Conservation (phyloP, 495 filamentous ascomycete genomes). For the Chaetomidium leptoderma region DNA sequence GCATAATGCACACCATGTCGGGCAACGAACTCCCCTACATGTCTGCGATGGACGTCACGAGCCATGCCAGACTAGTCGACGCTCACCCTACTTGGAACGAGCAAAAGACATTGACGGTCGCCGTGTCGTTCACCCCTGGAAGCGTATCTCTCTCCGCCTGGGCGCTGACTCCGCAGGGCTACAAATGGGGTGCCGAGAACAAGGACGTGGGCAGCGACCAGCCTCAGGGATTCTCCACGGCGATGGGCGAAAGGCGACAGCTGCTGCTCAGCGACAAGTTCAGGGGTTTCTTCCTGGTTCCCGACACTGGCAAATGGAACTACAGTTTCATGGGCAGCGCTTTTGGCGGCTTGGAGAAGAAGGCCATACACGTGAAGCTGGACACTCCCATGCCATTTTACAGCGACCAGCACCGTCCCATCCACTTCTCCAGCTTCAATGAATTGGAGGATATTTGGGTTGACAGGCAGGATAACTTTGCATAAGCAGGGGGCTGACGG, state of each 20-base stretch:
- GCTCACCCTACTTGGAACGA: conserved; percentile 83
- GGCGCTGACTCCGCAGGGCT: conserved; percentile 83
- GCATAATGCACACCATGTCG: conserved; percentile 91
- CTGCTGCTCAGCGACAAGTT: conserved; percentile 87
- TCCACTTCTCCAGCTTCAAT: conserved; percentile 93
- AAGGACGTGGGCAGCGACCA: conserved; percentile 86
- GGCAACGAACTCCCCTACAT: conserved; percentile 95
- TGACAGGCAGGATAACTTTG: conserved; percentile 82
- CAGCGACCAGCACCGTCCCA: conserved; percentile 82
- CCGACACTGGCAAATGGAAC: conserved; percentile 90
- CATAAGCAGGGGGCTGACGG: conserved; percentile 41
- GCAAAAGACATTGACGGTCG: conserved; percentile 87
- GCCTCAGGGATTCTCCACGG: conserved; percentile 86
- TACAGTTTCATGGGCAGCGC: conserved; percentile 94
- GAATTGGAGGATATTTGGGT: conserved; percentile 89
- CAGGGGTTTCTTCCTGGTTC: conserved; percentile 90
- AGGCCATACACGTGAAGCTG: conserved; percentile 81
- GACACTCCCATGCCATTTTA: conserved; percentile 91
- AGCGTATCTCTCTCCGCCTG: conserved; percentile 93
- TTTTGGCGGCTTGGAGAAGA: conserved; percentile 85
- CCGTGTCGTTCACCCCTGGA: conserved; percentile 96
- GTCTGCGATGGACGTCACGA: conserved; percentile 89
- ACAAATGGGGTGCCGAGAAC: conserved; percentile 97
- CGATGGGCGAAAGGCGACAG: conserved; percentile 94
- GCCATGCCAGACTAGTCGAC: conserved; percentile 84